phyloP scores from a whole-genome alignment of 1,284 basidiomycete genomes.

The Fomitiporia mediterranea region DNA sequence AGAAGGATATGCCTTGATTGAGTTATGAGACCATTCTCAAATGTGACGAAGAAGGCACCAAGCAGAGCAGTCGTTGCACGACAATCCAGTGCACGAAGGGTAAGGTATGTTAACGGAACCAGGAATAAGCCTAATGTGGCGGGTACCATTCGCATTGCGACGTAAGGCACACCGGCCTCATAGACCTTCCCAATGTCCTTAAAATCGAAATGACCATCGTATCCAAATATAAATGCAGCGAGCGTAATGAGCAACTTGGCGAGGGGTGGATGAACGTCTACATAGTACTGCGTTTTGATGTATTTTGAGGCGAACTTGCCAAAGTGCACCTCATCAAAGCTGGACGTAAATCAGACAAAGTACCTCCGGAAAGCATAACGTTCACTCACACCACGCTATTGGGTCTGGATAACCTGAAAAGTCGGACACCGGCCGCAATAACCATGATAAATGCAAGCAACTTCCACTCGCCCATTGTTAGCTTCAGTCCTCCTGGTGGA shows the following conservation, averaged over 20 bases:
- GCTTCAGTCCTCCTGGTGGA: slow-evolving; percentile 57
- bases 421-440: slow-evolving; percentile 67
- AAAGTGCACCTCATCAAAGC: slow-evolving; percentile 97
- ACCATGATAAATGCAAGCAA: slow-evolving; percentile 59
- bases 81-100: slow-evolving; percentile 87
- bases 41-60: slow-evolving; percentile 86
- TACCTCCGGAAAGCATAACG: neutral
- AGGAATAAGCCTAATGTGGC: slow-evolving; percentile 88
- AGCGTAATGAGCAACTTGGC: slow-evolving; percentile 95
- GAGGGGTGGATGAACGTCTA: slow-evolving; percentile 97
- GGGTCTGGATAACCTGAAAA: slow-evolving; percentile 78
- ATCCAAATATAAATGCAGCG: slow-evolving; percentile 86
- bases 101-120: slow-evolving; percentile 90
- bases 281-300: slow-evolving; percentile 86
- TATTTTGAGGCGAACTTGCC: slow-evolving; percentile 92
- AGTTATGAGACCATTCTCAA: slow-evolving; percentile 94
- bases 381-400: slow-evolving; percentile 86
- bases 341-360: slow-evolving; percentile 30
- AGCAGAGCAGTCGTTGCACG: slow-evolving; percentile 87
- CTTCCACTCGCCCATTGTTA: slow-evolving; percentile 70
- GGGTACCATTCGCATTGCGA: slow-evolving; percentile 93
- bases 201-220: slow-evolving; percentile 93
- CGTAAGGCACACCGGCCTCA: slow-evolving; percentile 79
- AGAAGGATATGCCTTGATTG: slow-evolving; percentile 97
- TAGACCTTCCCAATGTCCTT: slow-evolving; percentile 96